phyloP scores from a whole-genome alignment of 768 basidiomycete species.

The Mycena alexandri region DNA sequence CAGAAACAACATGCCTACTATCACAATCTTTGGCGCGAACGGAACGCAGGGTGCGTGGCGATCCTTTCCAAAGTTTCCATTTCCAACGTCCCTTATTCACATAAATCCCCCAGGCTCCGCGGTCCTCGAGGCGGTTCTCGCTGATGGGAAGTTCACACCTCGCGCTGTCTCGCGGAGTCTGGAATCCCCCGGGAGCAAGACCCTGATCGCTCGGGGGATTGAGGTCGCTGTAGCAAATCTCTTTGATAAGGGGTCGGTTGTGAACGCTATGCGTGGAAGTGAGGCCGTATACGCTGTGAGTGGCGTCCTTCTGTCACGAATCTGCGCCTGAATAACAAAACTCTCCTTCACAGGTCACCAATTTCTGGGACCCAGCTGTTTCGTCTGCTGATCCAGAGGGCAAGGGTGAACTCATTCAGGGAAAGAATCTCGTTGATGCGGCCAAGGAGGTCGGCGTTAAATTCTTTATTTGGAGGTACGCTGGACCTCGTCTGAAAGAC shows the following conservation, averaged over 20 bases:
- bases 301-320: background rate
- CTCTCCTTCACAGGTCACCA: conserved; percentile 4
- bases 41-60: background rate
- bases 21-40: conserved; percentile 8
- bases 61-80: background rate
- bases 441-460: conserved; percentile 27
- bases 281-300: conserved; percentile 19
- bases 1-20: background rate
- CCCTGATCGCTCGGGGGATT: conserved; percentile 6
- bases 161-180: conserved; percentile 28
- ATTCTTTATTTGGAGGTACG: conserved; percentile 29
- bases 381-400: conserved; percentile 5
- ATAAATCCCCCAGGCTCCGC: conserved; percentile 1
- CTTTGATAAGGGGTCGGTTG: conserved; percentile 10
- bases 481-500: background rate
- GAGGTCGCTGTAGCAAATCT: conserved; percentile 11
- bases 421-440: conserved; percentile 30
- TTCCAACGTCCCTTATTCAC: background rate
- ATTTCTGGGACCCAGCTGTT: conserved; percentile 23
- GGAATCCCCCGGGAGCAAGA: conserved; percentile 7
- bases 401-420: conserved; percentile 16
- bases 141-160: conserved; percentile 25
- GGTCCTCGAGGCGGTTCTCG: conserved; percentile 19
- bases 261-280: conserved; percentile 14
- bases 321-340: background rate